Evolutionary conservation across 495 filamentous ascomycete species (phyloP), one percentile per base, ranked within the genome.

Genomic region (Aspergillus saccharolyticus): DNA sequence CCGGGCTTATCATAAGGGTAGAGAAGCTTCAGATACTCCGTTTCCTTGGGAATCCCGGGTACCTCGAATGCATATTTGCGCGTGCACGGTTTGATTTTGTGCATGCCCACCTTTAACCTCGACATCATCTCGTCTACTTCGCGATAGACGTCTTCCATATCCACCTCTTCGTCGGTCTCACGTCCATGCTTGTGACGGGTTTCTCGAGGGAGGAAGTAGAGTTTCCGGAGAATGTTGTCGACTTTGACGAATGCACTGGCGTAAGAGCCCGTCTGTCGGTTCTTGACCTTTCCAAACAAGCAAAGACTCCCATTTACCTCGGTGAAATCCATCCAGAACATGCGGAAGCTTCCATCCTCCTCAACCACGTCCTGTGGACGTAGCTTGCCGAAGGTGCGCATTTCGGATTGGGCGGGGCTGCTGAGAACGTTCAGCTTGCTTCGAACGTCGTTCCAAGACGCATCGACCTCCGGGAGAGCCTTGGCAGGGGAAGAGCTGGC

Each of bases 321-420:
- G 0, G 90, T 91, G 63, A 95, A 97, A 67, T 98, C 94, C 14
- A 91, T 84, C 94, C 94, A 98, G 74, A 96, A 98, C 78, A 98
- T 88, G 62, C 86, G 87, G 17, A 98, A 76, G 63, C 88, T 93
- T 20, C 95, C 94, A 66, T 98, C 91, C 60, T 88, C 84, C 66
- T 97, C 94, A 28, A 94, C 80, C 17, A 89, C 90, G 67, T 94
- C 87, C 58, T 87, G 81, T 18, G 89, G 79, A 45, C 85, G 82
- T 18, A 96, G 71, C 70, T 97, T 98, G 9, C 91, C 92, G 67
- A 89, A 80, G 10, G 67, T 76, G 21, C 72, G 73, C 42, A 78
- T 75, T 56, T 90, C 87, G 16, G 81, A 61, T 1, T 24, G 28
- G n/a, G 80, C 79, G 22, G 87, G 84, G 69, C 83, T 88, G 64